Evolutionary conservation across 352 stramenopile genomes (phyloP).

Genomic region (Globisporangium rhizosaccharum): DNA sequence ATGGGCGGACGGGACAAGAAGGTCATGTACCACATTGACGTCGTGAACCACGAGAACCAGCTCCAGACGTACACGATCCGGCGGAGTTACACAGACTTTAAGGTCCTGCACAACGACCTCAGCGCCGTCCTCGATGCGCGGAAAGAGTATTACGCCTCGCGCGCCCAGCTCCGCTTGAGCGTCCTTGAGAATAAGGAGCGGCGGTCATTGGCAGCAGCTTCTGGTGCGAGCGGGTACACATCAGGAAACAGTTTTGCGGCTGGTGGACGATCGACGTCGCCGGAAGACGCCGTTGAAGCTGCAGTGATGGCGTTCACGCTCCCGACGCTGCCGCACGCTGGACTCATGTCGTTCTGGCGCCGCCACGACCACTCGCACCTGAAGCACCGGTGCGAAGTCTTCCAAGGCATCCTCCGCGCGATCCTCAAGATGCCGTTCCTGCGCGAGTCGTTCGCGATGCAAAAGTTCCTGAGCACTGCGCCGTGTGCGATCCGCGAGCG

Average conservation of each 20-base stretch:
- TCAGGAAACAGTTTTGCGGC: not conserved
- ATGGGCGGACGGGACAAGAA: constrained; percentile 65
- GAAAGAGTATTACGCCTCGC: constrained; percentile 41
- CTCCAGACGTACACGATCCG: constrained; percentile 85
- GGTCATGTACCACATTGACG: constrained; percentile 87
- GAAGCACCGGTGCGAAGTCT: constrained; percentile 60
- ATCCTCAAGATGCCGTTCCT: constrained; percentile 27
- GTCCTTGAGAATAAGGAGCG: constrained; percentile 14
- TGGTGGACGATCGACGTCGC: constrained; percentile 5
- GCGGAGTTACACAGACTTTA: constrained; percentile 81
- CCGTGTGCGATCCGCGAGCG: constrained; percentile 51
- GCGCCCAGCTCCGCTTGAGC: constrained; percentile 9
- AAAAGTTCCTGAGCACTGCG: constrained; percentile 52
- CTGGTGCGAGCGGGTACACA: constrained; percentile 10
- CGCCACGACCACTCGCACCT: constrained; percentile 74
- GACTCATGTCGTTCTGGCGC: constrained; percentile 76
- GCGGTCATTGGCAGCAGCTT: constrained; percentile 2
- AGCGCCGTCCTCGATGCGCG: constrained; percentile 57
- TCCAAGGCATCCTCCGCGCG: constrained; percentile 64
- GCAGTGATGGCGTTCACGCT: constrained; percentile 57
- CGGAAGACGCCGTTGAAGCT: constrained; percentile 40
- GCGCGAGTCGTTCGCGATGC: constrained; percentile 33
- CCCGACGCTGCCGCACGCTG: constrained; percentile 63
- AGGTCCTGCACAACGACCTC: constrained; percentile 66
- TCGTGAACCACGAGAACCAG: constrained; percentile 61